These are phyloP conservation scores for Cutaneotrichosporon sp. DNA, from an alignment of 1,284 basidiomycete genomes.

Conservation along the genomic window DNA sequence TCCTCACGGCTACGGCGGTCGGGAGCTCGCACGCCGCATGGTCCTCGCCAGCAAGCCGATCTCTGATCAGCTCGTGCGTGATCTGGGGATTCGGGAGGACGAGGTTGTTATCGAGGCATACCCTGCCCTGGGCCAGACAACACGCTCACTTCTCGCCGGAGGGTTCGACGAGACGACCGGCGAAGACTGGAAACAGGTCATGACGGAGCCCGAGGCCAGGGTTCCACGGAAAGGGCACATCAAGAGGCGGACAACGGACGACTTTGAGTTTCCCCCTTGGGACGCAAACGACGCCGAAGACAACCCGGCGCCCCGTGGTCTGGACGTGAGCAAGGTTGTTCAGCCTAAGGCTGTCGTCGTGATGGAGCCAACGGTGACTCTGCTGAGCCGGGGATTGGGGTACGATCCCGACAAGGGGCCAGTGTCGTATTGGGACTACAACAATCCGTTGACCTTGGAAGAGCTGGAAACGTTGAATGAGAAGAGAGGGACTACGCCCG, in stretches of 20 bases:
- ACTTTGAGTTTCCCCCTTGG: conserved; percentile 13
- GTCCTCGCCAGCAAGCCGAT: conserved; percentile 25
- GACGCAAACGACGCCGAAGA: neutral
- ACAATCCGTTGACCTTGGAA: neutral
- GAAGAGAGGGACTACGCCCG: neutral
- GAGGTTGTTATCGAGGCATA: conserved; percentile 41
- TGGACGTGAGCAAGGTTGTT: neutral
- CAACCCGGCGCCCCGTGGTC: neutral
- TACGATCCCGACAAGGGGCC: conserved; percentile 10
- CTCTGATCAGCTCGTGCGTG: conserved; percentile 33
- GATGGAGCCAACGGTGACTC: conserved; percentile 24
- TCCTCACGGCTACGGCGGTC: neutral
- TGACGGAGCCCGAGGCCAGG: neutral
- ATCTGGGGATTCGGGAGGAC: conserved; percentile 25
- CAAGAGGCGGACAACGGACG: neutral
- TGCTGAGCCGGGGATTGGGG: conserved; percentile 23
- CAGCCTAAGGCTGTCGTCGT: conserved; percentile 25
- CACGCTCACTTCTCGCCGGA: conserved; percentile 33
- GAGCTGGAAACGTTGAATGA: neutral
- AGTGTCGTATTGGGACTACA: conserved; percentile 6
- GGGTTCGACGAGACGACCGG: conserved; percentile 19
- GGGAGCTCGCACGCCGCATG: conserved; percentile 13
- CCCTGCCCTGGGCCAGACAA: conserved; percentile 27
- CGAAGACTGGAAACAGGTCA: conserved; percentile 15
- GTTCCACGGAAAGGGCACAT: neutral